Evolutionary conservation across 1,284 basidiomycete genomes (phyloP), one percentile per base, ranked within the genome.

Genomic region (Sporisorium exsertum): DNA sequence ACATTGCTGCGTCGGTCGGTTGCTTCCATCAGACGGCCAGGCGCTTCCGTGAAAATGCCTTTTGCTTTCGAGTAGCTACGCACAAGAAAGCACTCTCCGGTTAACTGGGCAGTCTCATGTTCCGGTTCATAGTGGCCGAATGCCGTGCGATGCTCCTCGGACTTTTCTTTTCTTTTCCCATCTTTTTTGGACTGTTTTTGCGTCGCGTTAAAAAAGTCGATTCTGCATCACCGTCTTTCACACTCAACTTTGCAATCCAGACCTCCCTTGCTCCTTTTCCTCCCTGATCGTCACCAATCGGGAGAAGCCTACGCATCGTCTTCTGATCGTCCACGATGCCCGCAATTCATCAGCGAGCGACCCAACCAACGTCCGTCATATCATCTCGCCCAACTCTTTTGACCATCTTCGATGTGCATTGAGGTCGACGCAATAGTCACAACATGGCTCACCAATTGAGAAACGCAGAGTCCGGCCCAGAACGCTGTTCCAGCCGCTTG

Each of bases 201-300:
- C n/a, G 49, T 50, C 49, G 49, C 47, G 27, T 32, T n/a, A 32
- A 50, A 32, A 50, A 27, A n/a, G 16, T 29, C 27, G 27, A 32
- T 8, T 29, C 29, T 32, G 49, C 49, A 49, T 16, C 16, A 5
- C 3, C 9, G 20, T 27, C 27, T 50, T 50, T 50, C 49, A 50
- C 49, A 32, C 12, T 49, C 47, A 49, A 32, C 27, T 32, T 43
- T 3, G n/a, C 4, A 40, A 40, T 20, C 40, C 3, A 20, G n/a
- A 20, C 40, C n/a, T 43, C 3, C n/a, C 20, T 32, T 13, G 18
- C n/a, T 32, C 29, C 7, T 18, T 24, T 22, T 9, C n/a, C 27
- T 29, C 7, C 2, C 18, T 49, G 49, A 32, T 50, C 49, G 49
- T 12, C 18, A 12, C 5, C 1, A 50, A 50, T 50, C 49, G 49